Conservation (phyloP, 2,329 filamentous ascomycete genomes). For the Apiospora hydei region DNA sequence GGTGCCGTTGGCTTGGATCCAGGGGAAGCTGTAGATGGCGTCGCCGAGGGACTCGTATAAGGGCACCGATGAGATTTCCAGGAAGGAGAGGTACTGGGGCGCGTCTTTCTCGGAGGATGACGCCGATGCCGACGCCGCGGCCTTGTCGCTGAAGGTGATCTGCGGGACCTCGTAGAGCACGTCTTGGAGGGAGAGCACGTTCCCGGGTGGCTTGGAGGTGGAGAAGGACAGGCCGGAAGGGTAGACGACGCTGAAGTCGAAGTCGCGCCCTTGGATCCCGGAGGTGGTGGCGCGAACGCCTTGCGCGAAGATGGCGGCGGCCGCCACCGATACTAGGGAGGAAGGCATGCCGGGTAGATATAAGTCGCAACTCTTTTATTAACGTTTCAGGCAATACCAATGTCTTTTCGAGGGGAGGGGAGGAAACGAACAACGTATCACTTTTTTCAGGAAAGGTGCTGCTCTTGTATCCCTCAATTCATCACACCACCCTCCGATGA, state of each 20-base stretch:
- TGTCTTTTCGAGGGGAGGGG: not conserved
- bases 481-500: not conserved
- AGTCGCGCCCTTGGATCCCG: constrained; percentile 19
- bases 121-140: not conserved
- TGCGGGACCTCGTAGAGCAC: not conserved
- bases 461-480: not conserved
- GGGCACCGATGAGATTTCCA: not conserved
- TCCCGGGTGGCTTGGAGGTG: constrained; percentile 22
- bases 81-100: not conserved
- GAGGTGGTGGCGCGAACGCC: not conserved
- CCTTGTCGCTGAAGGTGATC: constrained; percentile 24
- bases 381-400: not conserved
- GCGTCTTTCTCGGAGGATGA: not conserved
- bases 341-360: not conserved
- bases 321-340: not conserved
- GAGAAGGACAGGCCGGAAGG: constrained; percentile 27
- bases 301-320: not conserved
- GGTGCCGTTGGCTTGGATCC: constrained; percentile 27
- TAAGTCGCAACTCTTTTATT: not conserved
- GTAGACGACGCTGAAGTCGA: constrained; percentile 29
- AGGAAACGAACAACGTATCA: not conserved
- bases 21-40: constrained; percentile 28
- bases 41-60: constrained; percentile 19
- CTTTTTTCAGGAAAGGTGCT: not conserved
- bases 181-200: constrained; percentile 12